Evolutionary conservation across 2,329 filamentous ascomycete species (phyloP), one percentile per base, ranked within the genome.

Genomic region (Diatrype stigma): DNA sequence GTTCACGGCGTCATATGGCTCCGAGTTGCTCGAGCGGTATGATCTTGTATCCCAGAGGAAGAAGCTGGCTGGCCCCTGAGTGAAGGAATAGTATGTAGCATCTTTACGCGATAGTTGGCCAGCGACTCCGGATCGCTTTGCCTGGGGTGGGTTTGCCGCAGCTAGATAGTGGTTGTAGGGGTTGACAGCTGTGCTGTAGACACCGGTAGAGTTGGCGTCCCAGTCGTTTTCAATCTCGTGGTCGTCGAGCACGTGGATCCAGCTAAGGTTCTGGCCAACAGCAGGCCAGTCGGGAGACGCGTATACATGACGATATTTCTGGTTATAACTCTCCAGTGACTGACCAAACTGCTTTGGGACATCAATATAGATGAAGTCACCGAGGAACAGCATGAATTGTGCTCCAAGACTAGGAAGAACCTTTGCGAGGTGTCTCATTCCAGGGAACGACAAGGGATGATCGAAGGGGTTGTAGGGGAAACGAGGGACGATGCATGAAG

Each of bases 161-260:
- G 85, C 86, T 55, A 99, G 93, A 65, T 99, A 99, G 63, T 91
- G 82, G 45, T 85, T 75, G 76, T 89, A 99, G 1, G 93, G 90
- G 53, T 95, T 90, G 42, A 89, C 82, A 4, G 93, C 92, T 0
- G 87, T 82, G 2, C 79, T 70, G 65, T 93, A 96, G 0, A 96
- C 81, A 6, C 89, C 89, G 0, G 89, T 91, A 14, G 82, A 86
- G 65, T 93, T 94, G 17, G 80, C 77, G 53, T 87, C 84, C 91
- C 92, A 97, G 70, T 97, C 94, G 61, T 99, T 97, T 5, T 82
- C 81, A 55, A 99, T 96, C 66, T 99, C 94, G 63, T 99, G 94
- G 66, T 99, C 94, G 64, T 99, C 94, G 6, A 96, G 81, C 2
- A 96, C 92, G 64, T 99, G 94, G 42, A 97, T 90, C 94, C 94